Evolutionary conservation across 106 monocot species (phyloP).

Genomic region (Dendrobium chrysotoxum): DNA sequence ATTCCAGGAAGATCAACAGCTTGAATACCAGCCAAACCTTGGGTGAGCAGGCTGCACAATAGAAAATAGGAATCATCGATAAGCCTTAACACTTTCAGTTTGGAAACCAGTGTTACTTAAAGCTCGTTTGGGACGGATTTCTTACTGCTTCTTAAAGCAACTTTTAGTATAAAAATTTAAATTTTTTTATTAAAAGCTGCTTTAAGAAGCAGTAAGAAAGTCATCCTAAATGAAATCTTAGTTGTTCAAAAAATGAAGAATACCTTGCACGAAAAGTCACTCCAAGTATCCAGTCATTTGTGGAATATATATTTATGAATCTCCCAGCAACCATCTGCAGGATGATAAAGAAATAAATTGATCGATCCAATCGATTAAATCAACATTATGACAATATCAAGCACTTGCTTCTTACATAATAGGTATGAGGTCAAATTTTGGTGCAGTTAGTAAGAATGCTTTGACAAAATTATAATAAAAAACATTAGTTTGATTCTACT

Average conservation of each 20-base stretch:
- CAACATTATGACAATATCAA: not conserved
- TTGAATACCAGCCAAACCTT: constrained; percentile 82
- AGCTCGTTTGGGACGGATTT: too few relatives aligned
- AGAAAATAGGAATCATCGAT: constrained; percentile 4
- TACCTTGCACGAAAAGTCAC: constrained; percentile 78
- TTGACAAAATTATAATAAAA: too few relatives aligned
- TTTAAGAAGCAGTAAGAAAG: too few relatives aligned
- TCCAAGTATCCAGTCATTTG: constrained; percentile 81
- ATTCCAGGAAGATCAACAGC: constrained; percentile 56
- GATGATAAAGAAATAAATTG: not conserved
- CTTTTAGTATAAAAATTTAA: too few relatives aligned
- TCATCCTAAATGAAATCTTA: not conserved
- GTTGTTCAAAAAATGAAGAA: not conserved
- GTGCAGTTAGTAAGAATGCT: too few relatives aligned
- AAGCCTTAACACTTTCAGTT: not conserved
- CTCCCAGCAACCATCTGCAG: constrained; percentile 73
- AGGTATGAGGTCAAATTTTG: not conserved
- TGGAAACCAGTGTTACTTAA: not conserved
- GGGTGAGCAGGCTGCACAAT: constrained; percentile 54
- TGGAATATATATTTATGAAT: constrained; percentile 68
- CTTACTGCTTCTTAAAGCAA: too few relatives aligned
- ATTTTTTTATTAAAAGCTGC: too few relatives aligned
- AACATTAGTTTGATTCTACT: too few relatives aligned
- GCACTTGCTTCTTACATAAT: not conserved
- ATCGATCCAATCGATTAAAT: not conserved